Evolutionary conservation across 192 early-diverging fungal species (phyloP), one percentile per base, ranked within the genome.

Genomic region (Gigaspora rosea): DNA sequence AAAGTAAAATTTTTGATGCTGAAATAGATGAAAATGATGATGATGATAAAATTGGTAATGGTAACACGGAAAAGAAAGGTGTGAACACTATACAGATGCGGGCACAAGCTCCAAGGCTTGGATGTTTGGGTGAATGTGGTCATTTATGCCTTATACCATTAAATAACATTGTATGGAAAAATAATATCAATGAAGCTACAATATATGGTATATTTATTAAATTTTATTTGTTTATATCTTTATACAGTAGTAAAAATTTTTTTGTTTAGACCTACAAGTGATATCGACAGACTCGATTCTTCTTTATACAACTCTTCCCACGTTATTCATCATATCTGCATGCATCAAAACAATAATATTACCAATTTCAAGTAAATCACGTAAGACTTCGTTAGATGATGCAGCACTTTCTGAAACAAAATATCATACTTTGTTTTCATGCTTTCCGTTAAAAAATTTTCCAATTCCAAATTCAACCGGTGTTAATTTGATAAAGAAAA

Each of bases 141-240:
- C 59, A 61, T 61, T 61, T 61, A 61, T 27, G 10, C 20, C 59
- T 61, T 20, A 22, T 61, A 61, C 59, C 59, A 27, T 61, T 61
- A 61, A 61, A 61, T 61, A 61, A 27, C 9, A n/a, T 20, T 27
- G 22, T 22, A 20, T 61, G 59, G n/a, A 20, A 27, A 27, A 22
- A 22, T 61, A 27, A 61, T 61, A 27, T 27, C 9, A 32, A 61
- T 61, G 59, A 22, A 6, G 2, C 18, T 18, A 27, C 10, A 61
- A 61, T 61, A 33, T 61, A 4, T 5, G 59, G 59, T 61, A 27
- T 61, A 20, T 27, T 10, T 27, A 27, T 61, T 61, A 4, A 22
- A 22, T 10, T 61, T 8, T 61, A 27, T 61, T 61, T 22, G 20
- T 0, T 33, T 9, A 20, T 8, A 61, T 61, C 9, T 10, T 61